Base-by-base conservation (phyloP, 78 protist genomes). In the Diacronema lutheri region DNA sequence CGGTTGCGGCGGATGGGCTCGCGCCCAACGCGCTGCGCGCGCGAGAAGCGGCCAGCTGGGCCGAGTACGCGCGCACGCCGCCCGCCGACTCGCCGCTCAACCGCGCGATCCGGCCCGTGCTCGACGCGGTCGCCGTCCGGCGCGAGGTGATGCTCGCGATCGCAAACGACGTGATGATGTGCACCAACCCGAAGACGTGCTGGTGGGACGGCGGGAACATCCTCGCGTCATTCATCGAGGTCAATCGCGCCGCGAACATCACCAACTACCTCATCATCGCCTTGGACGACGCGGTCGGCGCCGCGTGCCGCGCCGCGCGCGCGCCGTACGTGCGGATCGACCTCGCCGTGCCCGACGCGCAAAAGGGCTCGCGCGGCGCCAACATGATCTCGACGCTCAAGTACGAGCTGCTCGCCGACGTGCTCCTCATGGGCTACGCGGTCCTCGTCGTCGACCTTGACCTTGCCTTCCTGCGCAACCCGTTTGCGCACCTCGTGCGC, bases 101-200 rank as follows among this genome's bases (percentile, higher is more conserved):
- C 76, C 46, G 1, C 29, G 11, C 7, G 76, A 21, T 68, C 13
- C 25, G 20, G 2, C 23, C 41, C 12, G 31, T 29, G n/a, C 25
- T 38, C 12, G 31, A 35, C n/a, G 6, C 13, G 50, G 50, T 35
- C 46, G 76, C 76, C 76, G 33, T 1, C 21, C 76, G 76, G 7
- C 0, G 16, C 37, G 76, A 68, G 76, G 46, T 38, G 55, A 68
- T 68, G 76, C 76, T 68, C 13, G 46, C 50, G 46, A 44, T 68
- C 21, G 46, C 76, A 14, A 68, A 68, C n/a, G 76, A 68, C 76
- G 76, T 68, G 29, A 68, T 68, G 76, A 68, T 68, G 76, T 68
- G 76, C 76, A 38, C 55, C 33, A 68, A 68, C 46, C 21, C 40
- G 50, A 37, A 38, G 50, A 38, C 76, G 76, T 68, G 76, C 50